Percentiles rank a stretch among this genome's conserved stretches.
Conservation (phyloP, 192 early-diverging fungal genomes). For the Globomyces pollinis-pini region DNA sequence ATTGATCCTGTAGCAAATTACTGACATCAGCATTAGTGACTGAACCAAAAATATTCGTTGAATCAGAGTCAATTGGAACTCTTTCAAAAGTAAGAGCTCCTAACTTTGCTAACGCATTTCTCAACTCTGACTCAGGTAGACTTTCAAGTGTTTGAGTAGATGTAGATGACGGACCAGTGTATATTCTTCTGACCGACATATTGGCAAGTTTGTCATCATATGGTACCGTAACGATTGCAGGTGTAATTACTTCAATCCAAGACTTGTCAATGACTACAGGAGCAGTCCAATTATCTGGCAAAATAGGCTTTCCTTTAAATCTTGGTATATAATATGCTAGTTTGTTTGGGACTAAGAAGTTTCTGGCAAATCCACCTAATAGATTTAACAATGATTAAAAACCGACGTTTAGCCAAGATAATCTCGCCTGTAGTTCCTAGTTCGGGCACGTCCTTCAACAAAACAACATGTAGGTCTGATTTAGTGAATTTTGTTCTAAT, state of each 20-base stretch:
- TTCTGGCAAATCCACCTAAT: conserved; percentile 20
- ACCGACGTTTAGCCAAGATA: not conserved
- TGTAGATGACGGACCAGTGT: not conserved
- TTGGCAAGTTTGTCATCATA: not conserved
- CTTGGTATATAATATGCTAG: conserved; percentile 30
- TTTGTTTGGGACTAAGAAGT: conserved; percentile 26
- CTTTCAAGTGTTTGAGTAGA: not conserved
- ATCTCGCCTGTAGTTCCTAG: conserved; percentile 45
- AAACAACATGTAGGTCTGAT: conserved; percentile 23
- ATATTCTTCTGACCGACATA: conserved; percentile 6
- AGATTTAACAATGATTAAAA: too few relatives aligned
- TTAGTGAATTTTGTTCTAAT: conserved; percentile 24
- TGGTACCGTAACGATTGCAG: conserved; percentile 19
- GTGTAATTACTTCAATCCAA: conserved; percentile 17
- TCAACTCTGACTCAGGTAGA: conserved; percentile 1
- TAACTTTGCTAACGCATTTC: not conserved
- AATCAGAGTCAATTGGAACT: conserved; percentile 11
- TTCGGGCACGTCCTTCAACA: conserved; percentile 30
- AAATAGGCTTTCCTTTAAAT: conserved; percentile 22
- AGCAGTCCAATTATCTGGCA: conserved; percentile 30
- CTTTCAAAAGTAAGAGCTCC: conserved; percentile 14
- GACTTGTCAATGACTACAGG: conserved; percentile 12
- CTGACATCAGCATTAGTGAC: conserved; percentile 19
- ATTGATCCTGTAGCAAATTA: conserved; percentile 2
- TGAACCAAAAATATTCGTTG: conserved; percentile 21